Conservation (phyloP, 192 early-diverging fungal species). For the Linnemannia schmuckeri region DNA sequence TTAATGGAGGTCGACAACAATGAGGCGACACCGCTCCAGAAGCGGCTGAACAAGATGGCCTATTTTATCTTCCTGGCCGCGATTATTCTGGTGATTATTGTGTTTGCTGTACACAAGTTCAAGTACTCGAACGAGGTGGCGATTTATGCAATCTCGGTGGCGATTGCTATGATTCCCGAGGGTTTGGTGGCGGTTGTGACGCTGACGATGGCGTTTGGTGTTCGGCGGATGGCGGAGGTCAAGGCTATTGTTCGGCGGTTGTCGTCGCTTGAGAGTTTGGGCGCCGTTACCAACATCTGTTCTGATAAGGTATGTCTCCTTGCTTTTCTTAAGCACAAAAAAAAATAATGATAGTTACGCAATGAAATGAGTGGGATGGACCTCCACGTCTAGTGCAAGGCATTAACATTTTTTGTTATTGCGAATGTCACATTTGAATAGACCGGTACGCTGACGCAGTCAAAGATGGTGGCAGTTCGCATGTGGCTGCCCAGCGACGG, state of each 20-base stretch:
- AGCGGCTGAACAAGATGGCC: slow-evolving; percentile 79
- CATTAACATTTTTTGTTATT: neutral
- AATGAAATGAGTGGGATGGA: no score
- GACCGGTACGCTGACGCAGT: slow-evolving; percentile 92
- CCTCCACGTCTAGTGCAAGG: no score
- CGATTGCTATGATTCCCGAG: slow-evolving; percentile 94
- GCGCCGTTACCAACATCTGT: slow-evolving; percentile 93
- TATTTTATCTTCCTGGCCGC: slow-evolving; percentile 82
- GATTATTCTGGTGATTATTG: slow-evolving; percentile 79
- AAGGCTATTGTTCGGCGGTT: slow-evolving; percentile 91
- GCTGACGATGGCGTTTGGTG: slow-evolving; percentile 92
- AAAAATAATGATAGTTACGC: neutral
- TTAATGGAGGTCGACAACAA: slow-evolving; percentile 70
- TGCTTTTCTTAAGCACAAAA: neutral
- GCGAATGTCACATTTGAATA: neutral
- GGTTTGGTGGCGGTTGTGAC: slow-evolving; percentile 95
- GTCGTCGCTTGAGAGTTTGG: slow-evolving; percentile 88
- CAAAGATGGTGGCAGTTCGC: slow-evolving; percentile 90
- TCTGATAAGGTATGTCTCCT: slow-evolving; percentile 78
- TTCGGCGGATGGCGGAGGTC: slow-evolving; percentile 83
- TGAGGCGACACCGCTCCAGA: slow-evolving; percentile 73
- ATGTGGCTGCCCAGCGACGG: slow-evolving; percentile 85
- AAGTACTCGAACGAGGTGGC: slow-evolving; percentile 67
- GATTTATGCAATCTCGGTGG: slow-evolving; percentile 84
- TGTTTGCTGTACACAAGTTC: slow-evolving; percentile 81